These are phyloP conservation scores for Chiua virens DNA, from an alignment of 768 basidiomycete species.

Conservation along the genomic window DNA sequence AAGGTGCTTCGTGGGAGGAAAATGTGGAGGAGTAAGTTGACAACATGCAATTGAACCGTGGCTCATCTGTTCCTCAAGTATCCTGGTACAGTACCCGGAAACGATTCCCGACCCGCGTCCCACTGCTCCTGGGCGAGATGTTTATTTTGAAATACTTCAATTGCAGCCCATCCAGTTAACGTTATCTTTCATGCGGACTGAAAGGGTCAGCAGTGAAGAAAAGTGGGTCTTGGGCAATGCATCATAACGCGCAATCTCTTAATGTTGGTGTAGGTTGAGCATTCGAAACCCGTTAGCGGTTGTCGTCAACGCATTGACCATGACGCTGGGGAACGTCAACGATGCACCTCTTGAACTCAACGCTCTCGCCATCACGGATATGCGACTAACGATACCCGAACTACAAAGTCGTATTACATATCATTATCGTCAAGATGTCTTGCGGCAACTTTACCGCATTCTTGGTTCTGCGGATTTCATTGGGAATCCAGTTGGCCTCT, in stretches of 20 bases:
- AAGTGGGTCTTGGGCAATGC: conserved; percentile 57
- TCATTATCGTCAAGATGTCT: conserved; percentile 91
- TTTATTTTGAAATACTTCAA: conserved; percentile 96
- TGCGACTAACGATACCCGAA: conserved; percentile 83
- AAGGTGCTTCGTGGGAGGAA: conserved; percentile 88
- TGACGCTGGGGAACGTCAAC: conserved; percentile 96
- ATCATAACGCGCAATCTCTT: neutral
- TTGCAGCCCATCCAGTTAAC: conserved; percentile 92
- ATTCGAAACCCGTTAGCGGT: conserved; percentile 91
- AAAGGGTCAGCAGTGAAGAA: conserved; percentile 88
- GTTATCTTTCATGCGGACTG: conserved; percentile 96
- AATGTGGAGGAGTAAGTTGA: conserved; percentile 66
- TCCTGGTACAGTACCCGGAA: conserved; percentile 69
- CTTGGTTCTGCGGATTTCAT: conserved; percentile 98
- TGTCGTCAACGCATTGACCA: conserved; percentile 90
- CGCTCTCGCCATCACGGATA: conserved; percentile 91
- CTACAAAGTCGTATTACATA: conserved; percentile 81
- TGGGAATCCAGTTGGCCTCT: conserved; percentile 93
- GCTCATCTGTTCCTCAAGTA: conserved; percentile 39
- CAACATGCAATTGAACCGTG: neutral
- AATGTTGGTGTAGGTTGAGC: conserved; percentile 49
- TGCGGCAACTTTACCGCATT: conserved; percentile 93
- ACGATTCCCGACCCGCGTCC: conserved; percentile 70
- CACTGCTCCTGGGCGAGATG: conserved; percentile 65
- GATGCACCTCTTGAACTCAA: conserved; percentile 94